Conservation (phyloP, 169 alveolate genomes). For the Cryptosporidium bovis region DNA sequence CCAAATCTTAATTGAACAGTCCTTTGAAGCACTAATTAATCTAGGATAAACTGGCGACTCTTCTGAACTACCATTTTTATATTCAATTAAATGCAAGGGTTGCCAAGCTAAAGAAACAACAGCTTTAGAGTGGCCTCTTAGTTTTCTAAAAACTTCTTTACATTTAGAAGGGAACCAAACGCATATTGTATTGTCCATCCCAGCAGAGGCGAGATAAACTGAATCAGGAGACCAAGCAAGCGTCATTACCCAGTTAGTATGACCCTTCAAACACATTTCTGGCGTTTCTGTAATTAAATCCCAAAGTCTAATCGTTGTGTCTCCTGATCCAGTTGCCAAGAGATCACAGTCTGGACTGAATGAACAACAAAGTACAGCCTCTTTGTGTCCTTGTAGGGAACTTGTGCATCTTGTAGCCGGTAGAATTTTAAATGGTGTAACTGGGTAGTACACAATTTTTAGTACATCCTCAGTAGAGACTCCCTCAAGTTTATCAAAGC, state of each 20-base stretch:
- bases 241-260: constrained; percentile 91
- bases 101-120: constrained; percentile 90
- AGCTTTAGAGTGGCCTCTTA: constrained; percentile 82
- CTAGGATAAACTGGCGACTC: constrained; percentile 28
- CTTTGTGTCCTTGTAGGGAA: constrained; percentile 92
- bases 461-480: constrained; percentile 83
- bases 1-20: constrained; percentile 92
- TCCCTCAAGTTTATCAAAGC: constrained; percentile 26
- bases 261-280: constrained; percentile 89
- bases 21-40: constrained; percentile 86
- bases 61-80: constrained; percentile 70
- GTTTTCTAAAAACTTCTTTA: constrained; percentile 66
- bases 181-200: constrained; percentile 88
- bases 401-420: constrained; percentile 91
- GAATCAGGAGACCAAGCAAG: constrained; percentile 95
- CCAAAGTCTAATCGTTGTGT: constrained; percentile 93
- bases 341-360: constrained; percentile 92
- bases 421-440: constrained; percentile 86
- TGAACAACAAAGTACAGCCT: constrained; percentile 87
- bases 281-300: constrained; percentile 94
- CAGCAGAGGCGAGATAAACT: constrained; percentile 90
- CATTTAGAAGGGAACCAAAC: constrained; percentile 86
- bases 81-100: constrained; percentile 87
- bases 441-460: constrained; percentile 84
- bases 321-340: constrained; percentile 95